These are phyloP conservation scores for Arabidopsis suecica DNA, from an alignment of 345 rosid genomes.

Conservation along the genomic window DNA sequence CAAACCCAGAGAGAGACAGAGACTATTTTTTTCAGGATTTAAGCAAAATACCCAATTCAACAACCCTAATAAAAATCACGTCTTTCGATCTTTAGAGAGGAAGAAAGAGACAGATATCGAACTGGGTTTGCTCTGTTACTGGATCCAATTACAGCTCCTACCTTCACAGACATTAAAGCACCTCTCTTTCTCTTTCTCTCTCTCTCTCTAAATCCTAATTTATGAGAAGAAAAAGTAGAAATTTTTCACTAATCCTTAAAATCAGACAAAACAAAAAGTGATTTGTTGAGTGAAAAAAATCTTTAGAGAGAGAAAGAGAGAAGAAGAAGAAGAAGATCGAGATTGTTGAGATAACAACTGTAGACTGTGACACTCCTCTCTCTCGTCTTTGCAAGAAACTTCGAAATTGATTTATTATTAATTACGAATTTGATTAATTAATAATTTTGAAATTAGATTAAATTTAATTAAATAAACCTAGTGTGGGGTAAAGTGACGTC, in stretches of 20 bases:
- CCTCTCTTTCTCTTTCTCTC: slow-evolving; percentile 29
- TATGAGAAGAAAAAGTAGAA: slow-evolving; percentile 33
- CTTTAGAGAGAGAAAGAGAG: slow-evolving; percentile 21
- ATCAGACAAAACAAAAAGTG: slow-evolving; percentile 26
- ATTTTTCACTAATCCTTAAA: slow-evolving; percentile 25
- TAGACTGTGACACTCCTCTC: slow-evolving; percentile 41
- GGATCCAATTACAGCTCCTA: slow-evolving; percentile 47
- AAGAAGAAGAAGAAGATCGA: slow-evolving; percentile 16
- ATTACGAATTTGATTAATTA: background rate
- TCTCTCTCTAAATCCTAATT: slow-evolving; percentile 49
- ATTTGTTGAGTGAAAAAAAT: slow-evolving; percentile 20
- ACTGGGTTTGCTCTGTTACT: slow-evolving; percentile 37
- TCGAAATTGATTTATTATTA: slow-evolving; percentile 4
- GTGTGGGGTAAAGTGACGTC: slow-evolving; percentile 29
- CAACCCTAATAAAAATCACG: slow-evolving; percentile 30
- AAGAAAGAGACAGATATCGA: slow-evolving; percentile 38
- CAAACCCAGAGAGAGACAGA: slow-evolving; percentile 2
- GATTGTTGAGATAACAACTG: slow-evolving; percentile 49
- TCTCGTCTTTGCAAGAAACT: slow-evolving; percentile 31
- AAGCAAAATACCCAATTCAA: slow-evolving; percentile 4
- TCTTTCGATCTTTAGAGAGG: slow-evolving; percentile 26
- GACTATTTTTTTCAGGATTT: slow-evolving; percentile 15
- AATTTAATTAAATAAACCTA: background rate
- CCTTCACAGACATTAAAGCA: slow-evolving; percentile 51
- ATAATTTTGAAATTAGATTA: background rate